These are phyloP conservation scores for Scleroderma citrinum DNA, from an alignment of 768 basidiomycete genomes.

Conservation along the genomic window DNA sequence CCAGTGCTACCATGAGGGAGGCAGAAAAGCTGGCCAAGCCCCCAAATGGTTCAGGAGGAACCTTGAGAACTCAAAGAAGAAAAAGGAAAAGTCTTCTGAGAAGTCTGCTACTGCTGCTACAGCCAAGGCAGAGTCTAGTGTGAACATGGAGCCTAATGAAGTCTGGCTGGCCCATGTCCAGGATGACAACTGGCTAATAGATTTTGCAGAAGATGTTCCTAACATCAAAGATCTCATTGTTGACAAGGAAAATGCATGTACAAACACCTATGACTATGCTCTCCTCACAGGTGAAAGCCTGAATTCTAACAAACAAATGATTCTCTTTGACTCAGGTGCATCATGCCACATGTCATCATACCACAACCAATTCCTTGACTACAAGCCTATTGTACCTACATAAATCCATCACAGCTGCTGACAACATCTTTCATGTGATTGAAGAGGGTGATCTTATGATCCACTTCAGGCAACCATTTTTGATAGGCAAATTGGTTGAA, in stretches of 20 bases:
- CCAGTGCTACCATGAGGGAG: not conserved
- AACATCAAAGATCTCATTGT: not conserved
- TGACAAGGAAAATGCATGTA: not conserved
- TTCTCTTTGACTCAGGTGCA: not conserved
- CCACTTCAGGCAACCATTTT: too few species aligned
- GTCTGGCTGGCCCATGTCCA: not conserved
- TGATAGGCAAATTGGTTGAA: too few species aligned
- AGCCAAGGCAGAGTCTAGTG: not conserved
- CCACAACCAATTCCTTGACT: conserved; percentile 1
- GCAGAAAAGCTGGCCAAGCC: not conserved
- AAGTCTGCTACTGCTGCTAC: not conserved
- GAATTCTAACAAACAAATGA: not conserved
- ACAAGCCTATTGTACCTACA: conserved; percentile 10
- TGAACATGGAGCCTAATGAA: not conserved
- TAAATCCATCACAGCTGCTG: conserved; percentile 17
- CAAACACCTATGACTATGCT: not conserved
- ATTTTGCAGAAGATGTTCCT: not conserved
- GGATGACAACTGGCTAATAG: not conserved
- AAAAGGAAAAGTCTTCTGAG: not conserved
- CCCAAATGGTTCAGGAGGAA: not conserved
- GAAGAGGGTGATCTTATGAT: conserved; percentile 18
- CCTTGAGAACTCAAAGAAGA: not conserved
- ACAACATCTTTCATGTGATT: conserved; percentile 2
- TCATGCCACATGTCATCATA: not conserved
- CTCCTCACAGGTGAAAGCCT: not conserved